phyloP scores from a whole-genome alignment of 2,329 filamentous ascomycete species.

The Colletotrichum paranaense region DNA sequence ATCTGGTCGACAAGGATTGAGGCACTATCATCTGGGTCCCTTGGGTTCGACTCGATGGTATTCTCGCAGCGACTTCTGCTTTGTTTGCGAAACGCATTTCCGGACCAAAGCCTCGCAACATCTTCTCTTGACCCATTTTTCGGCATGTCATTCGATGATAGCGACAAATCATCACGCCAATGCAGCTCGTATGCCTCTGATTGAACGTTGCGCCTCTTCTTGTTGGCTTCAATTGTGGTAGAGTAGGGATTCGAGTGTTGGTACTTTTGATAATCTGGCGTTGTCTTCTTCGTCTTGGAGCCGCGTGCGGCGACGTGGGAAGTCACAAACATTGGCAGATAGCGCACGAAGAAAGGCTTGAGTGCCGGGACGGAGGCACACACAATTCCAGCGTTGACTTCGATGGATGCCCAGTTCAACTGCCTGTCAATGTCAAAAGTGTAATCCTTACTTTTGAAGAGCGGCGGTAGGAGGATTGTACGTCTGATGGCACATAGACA shows the following conservation, averaged over 20 bases:
- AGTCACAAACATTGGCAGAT: constrained; percentile 33
- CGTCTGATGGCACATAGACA: constrained; percentile 45
- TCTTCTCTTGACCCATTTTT: constrained; percentile 12
- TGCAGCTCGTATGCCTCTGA: constrained; percentile 34
- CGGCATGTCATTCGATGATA: constrained; percentile 6
- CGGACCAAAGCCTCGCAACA: constrained; percentile 30
- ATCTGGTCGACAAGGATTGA: not conserved
- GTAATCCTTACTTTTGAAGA: constrained; percentile 41
- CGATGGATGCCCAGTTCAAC: constrained; percentile 43
- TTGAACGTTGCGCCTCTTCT: constrained; percentile 32
- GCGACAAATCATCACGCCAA: constrained; percentile 18
- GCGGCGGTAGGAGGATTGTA: constrained; percentile 41
- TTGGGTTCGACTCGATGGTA: constrained; percentile 1
- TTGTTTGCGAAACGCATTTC: constrained; percentile 11
- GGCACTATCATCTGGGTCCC: not conserved
- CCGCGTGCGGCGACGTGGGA: constrained; percentile 11
- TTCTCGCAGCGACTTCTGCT: not conserved
- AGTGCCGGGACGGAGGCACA: constrained; percentile 35
- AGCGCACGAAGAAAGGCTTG: constrained; percentile 38
- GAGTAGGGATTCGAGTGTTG: constrained; percentile 15
- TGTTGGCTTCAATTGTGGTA: constrained; percentile 28
- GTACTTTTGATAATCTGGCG: constrained; percentile 7
- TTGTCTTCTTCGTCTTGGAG: not conserved
- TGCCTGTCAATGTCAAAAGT: constrained; percentile 42
- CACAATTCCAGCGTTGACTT: constrained; percentile 35